Evolutionary conservation across 257 asterid genomes (phyloP).

Genomic region (Verbena officinalis): DNA sequence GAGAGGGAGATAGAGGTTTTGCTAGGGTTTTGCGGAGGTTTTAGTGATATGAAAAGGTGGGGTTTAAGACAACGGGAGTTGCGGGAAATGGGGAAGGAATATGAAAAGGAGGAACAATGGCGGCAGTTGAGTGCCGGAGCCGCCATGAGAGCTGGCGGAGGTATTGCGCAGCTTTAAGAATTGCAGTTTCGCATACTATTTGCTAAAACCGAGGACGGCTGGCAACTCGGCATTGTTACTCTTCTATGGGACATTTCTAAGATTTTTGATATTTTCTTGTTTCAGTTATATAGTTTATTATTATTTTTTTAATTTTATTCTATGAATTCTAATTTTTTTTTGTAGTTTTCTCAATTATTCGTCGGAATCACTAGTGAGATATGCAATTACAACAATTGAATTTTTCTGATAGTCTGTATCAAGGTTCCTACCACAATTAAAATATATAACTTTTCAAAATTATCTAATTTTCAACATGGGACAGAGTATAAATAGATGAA

Average conservation of each 20-base stretch:
- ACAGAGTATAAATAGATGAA: no score
- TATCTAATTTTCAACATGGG: no score
- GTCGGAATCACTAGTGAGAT: no score
- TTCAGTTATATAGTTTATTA: no score
- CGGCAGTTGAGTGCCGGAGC: slow-evolving; percentile 31
- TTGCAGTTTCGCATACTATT: not conserved
- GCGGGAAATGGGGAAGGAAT: slow-evolving; percentile 15
- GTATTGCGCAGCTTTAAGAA: slow-evolving; percentile 4
- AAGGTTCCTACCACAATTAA: no score
- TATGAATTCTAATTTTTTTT: no score
- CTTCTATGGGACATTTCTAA: not conserved
- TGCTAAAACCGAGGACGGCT: not conserved
- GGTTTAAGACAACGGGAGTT: slow-evolving; percentile 17
- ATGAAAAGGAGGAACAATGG: slow-evolving; percentile 10
- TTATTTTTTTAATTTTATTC: no score
- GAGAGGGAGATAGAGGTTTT: slow-evolving; percentile 33
- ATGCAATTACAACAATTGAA: no score
- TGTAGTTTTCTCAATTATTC: no score
- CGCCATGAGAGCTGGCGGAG: slow-evolving; percentile 38
- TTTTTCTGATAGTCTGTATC: no score
- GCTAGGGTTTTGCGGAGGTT: slow-evolving; percentile 41
- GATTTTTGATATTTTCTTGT: not conserved
- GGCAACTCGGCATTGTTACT: not conserved
- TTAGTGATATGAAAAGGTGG: slow-evolving; percentile 17
- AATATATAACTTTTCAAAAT: no score